Conservation (phyloP, 73 alveolate species). For the Paramecium octaurelia region DNA sequence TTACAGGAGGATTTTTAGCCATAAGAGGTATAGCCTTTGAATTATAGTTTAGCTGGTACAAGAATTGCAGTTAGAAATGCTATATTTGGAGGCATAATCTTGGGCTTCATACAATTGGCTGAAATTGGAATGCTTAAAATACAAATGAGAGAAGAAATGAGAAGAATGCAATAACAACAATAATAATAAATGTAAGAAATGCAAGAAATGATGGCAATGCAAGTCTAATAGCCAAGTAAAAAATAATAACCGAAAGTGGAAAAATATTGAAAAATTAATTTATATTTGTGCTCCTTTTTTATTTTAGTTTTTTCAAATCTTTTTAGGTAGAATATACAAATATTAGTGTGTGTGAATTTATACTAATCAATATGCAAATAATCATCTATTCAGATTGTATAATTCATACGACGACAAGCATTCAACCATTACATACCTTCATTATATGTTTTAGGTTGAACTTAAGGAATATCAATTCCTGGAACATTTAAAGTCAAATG, state of each 20-base stretch:
- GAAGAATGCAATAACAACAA: neutral
- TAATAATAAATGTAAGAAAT: slow-evolving; percentile 9
- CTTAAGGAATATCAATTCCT: neutral
- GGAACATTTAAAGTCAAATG: neutral
- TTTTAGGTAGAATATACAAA: neutral
- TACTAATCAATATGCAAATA: neutral
- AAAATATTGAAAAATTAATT: neutral
- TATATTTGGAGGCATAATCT: slow-evolving; percentile 76
- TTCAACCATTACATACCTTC: neutral
- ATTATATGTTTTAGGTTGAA: neutral
- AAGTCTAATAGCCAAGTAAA: neutral
- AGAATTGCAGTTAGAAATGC: slow-evolving; percentile 75
- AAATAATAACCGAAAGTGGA: neutral
- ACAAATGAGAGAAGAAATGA: slow-evolving; percentile 32
- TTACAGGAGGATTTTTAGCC: slow-evolving; percentile 82
- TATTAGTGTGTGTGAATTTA: neutral
- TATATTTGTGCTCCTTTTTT: neutral
- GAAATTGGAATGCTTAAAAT: slow-evolving; percentile 53
- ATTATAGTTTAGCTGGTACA: slow-evolving; percentile 58
- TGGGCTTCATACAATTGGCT: slow-evolving; percentile 71
- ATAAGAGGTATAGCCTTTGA: slow-evolving; percentile 50
- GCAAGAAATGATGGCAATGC: neutral
- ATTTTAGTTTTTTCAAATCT: neutral
- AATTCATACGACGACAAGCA: neutral
- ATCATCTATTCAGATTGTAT: neutral